Evolutionary conservation across 1,139 yeast species (phyloP), one percentile per base, ranked within the genome.

Genomic region (Hanseniaspora uvarum): DNA sequence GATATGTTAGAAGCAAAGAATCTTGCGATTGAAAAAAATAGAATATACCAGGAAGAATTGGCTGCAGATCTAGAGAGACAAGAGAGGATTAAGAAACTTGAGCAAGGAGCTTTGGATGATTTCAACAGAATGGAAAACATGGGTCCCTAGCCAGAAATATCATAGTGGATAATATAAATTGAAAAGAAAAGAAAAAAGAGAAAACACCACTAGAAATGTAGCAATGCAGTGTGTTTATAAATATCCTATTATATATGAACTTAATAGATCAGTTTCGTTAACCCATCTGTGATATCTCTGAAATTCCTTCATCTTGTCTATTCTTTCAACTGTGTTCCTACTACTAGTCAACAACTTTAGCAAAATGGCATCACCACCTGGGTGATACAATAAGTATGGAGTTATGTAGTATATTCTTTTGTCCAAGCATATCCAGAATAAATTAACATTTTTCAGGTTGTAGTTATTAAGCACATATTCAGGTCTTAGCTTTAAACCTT

Each of bases 281-380:
- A 83, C 95, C 96, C 96, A 88, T 30, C 86, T 73, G 64, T 88
- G 96, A 59, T 84, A 85, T 66, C 81, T 80, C 67, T 81, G 80
- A 63, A 92, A 92, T 0, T 95, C 94, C 62, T 86, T 79, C 28
- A 58, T 47, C 18, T 53, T 37, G 19, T 50, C 53, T 4, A 50
- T 23, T 14, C 41, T 49, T 11, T 49, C 53, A 6, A 24, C 31
- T 10, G 44, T 43, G 40, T 50, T 50, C 24, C 48, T 14, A 6
- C 40, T 43, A 12, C 48, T 50, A 19, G 30, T 36, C 23, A 43
- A 14, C 7, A 43, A 24, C 56, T 80, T 78, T 79, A 86, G 72
- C 46, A 92, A 70, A 62, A 88, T 88, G 6, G 78, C 80, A 2
- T 74, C 81, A 1, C 98, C 98, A 24, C 98, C 98, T 0, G 98